Base-by-base conservation (phyloP, 371 early-diverging fungal genomes). In the Mucor racemosus region DNA sequence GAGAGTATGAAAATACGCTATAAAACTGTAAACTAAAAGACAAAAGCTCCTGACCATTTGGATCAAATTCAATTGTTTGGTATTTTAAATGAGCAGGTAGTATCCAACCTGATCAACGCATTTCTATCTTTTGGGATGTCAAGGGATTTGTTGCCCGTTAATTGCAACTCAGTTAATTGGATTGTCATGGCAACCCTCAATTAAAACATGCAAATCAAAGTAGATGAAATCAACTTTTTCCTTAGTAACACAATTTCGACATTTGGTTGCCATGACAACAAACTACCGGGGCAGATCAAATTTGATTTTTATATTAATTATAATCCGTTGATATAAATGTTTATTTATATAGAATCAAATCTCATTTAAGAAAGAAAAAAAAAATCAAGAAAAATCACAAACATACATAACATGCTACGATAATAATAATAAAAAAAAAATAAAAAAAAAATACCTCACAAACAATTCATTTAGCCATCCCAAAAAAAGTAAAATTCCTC, bases 391-490 rank as follows among this genome's bases (percentile, higher is more conserved):
- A 44, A 44, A 42, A 44, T 17, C n/a, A 44, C 8, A 31, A 19
- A 31, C 3, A 26, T 26, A 26, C 26, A 26, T 3, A 26, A 26
- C 26, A 31, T 53, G 53, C 53, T 53, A 53, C 26, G 10, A 31
- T 53, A 14, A 53, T 26, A 53, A 53, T 26, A 53, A 46, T 1
- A 26, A 26, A 7, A 40, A 40, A 11, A 42, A 44, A 17, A 44
- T 5, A 6, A n/a, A 38, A 38, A 38, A 38, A 38, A 38, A 38
- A 38, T 9, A n/a, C 17, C 17, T 17, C 10, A 35, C 19, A 58
- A 58, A 58, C 58, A 35, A 36, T 17, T 19, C 58, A 58, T 36
- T 36, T 38, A 58, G 38, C 9, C 55, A 33, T 35, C 33, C 58
- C 17, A 56, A 35, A 56, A n/a, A n/a, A n/a, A n/a, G n/a, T n/a